A percentile compares a stretch with the other conserved stretches of the same genome.
Evolutionary conservation across 345 rosid genomes (phyloP).

Genomic region (Lepidium sativum): DNA sequence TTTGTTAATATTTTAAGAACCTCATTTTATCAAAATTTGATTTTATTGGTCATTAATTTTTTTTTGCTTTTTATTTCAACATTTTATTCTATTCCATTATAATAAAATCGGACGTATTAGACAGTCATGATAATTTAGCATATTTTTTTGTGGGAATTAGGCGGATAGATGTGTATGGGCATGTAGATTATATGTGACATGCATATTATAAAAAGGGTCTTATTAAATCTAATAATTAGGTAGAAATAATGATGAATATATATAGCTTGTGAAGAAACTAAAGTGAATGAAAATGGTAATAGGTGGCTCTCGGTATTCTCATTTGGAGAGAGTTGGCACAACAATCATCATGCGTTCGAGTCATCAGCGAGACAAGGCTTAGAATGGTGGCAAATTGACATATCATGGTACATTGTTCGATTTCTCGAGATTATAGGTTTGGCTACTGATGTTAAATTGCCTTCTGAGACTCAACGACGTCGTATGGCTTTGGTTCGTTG

Average conservation of each 20-base stretch:
- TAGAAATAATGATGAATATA: neutral
- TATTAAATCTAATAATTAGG: no score
- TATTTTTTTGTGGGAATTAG: no score
- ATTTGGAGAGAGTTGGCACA: constrained; percentile 32
- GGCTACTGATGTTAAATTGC: constrained; percentile 30
- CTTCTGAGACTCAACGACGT: constrained; percentile 24
- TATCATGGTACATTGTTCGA: constrained; percentile 28
- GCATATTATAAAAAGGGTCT: no score
- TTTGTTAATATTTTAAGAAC: no score
- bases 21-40: no score
- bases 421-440: constrained; percentile 26
- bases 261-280: neutral
- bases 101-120: no score
- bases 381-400: constrained; percentile 32
- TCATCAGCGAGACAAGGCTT: constrained; percentile 33
- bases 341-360: constrained; percentile 30
- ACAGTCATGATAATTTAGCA: no score
- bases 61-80: no score
- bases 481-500: constrained; percentile 26
- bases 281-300: neutral
- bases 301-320: constrained; percentile 32
- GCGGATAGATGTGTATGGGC: no score
- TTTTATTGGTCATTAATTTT: no score
- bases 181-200: no score
- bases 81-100: no score